These are phyloP conservation scores for Litchi chinensis DNA, from an alignment of 345 rosid genomes.

Conservation along the genomic window DNA sequence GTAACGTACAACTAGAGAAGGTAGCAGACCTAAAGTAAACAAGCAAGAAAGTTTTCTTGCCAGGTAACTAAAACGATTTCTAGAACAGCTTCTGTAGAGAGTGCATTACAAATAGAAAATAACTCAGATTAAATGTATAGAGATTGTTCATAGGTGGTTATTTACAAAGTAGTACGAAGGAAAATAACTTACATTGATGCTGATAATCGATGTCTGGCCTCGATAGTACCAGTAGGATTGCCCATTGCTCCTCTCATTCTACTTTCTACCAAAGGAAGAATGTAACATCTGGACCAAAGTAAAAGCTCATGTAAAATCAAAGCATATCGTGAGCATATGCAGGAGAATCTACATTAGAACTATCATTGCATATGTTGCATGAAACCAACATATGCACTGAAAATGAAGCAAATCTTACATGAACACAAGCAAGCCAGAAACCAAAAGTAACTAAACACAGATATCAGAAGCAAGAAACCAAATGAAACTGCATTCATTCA, in stretches of 20 bases:
- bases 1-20: not conserved
- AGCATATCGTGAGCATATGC: not conserved
- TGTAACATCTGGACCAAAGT: slow-evolving; percentile 13
- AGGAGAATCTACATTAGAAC: not conserved
- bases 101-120: not conserved
- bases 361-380: not conserved
- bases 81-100: not conserved
- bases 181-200: slow-evolving; percentile 43
- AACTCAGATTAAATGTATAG: not conserved
- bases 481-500: not conserved
- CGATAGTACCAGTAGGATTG: slow-evolving; percentile 29
- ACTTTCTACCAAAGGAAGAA: not conserved
- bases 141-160: not conserved
- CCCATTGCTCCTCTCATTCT: slow-evolving; percentile 44
- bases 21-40: not conserved
- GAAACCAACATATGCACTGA: not conserved
- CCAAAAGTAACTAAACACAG: not conserved
- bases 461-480: not conserved
- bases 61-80: not conserved
- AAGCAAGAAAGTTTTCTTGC: not conserved
- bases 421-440: not conserved
- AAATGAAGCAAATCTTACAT: not conserved
- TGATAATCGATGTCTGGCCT: slow-evolving; percentile 46
- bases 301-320: not conserved
- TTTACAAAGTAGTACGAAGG: not conserved